Base-by-base conservation (phyloP, 139 green algal genomes). In the Astrephomene gubernaculifera region DNA sequence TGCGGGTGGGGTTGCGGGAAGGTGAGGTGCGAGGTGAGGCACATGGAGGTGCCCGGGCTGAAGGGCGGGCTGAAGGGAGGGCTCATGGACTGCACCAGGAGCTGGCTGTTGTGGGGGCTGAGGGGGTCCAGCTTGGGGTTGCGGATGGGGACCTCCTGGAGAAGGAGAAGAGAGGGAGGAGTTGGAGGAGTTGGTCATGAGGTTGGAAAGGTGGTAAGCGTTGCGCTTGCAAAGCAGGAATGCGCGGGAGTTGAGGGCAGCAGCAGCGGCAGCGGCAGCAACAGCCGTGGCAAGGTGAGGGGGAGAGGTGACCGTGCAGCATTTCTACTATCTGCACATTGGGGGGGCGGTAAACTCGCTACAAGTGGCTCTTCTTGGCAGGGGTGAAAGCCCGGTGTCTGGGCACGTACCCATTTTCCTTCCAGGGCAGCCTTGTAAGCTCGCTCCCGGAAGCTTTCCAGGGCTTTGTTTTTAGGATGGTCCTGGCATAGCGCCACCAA, bases 401-500 rank as follows among this genome's bases (percentile, higher is more conserved):
- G n/a, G n/a, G 4, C 27, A 61, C 93, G 81, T 67, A 96, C 91
- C 94, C 94, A 97, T 54, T 87, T 91, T 22, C 96, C 95, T 64
- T 95, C 89, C 24, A 98, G 80, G 0, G 94, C 95, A n/a, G 95
- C 92, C 19, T 86, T 86, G 79, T 98, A 96, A 75, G 92, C 94
- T 0, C 67, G 68, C 27, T 97, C 93, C 1, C 88, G 86, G 63
- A 94, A 88, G 35, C 36, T 33, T 49, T 91, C 85, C 25, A 94
- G 39, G 29, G 94, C 82, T 45, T 90, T 89, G 79, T 92, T 91
- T 53, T 92, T 94, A 0, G 92, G 93, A 52, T 95, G 89, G 89
- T 99, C 96, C 79, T 99, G 96, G 12, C 89, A 90, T 57, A 98
- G 93, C 33, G 96, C 95, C 73, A 96, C 86, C 81, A 99, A 86